A percentile compares a stretch with the other conserved stretches of the same genome.
Evolutionary conservation across 768 basidiomycete species (phyloP).

Genomic region (Gymnopilus dilepis): DNA sequence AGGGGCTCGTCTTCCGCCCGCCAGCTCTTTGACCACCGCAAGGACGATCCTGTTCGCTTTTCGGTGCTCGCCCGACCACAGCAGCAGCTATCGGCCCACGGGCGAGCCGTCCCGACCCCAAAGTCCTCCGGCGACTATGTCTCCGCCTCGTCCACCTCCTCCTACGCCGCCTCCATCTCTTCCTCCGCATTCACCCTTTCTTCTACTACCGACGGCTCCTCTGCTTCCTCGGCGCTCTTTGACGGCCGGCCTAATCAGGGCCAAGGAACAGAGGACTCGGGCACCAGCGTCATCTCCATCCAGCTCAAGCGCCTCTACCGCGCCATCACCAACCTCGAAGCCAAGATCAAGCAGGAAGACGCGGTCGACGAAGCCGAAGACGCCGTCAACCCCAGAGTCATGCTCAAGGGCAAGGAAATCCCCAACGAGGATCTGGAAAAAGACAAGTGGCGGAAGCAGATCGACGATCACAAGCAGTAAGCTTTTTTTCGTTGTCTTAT

Average conservation of each 20-base stretch:
- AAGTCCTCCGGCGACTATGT: conserved; percentile 73
- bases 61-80: conserved; percentile 61
- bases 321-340: conserved; percentile 79
- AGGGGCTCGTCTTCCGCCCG: conserved; percentile 42
- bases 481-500: conserved; percentile 35
- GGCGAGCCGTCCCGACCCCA: conserved; percentile 55
- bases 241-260: conserved; percentile 49
- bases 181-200: conserved; percentile 78
- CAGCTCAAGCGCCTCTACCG: conserved; percentile 87
- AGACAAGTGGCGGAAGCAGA: conserved; percentile 76
- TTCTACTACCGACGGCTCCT: conserved; percentile 79
- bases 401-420: conserved; percentile 47
- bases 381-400: conserved; percentile 45
- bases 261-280: conserved; percentile 54
- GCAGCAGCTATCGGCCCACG: conserved; percentile 28
- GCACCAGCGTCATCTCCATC: conserved; percentile 69
- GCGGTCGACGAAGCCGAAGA: conserved; percentile 59
- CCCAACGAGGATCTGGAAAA: conserved; percentile 67
- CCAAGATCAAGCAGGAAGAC: conserved; percentile 69
- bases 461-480: conserved; percentile 84
- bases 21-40: conserved; percentile 87
- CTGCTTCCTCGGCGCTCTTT: conserved; percentile 72
- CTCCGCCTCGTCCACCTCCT: conserved; percentile 77
- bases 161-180: conserved; percentile 69
- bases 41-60: conserved; percentile 92